Percentiles rank a stretch among this genome's conserved stretches.
Evolutionary conservation across 257 asterid species (phyloP).

Genomic region (Solanum corneliomulleri): DNA sequence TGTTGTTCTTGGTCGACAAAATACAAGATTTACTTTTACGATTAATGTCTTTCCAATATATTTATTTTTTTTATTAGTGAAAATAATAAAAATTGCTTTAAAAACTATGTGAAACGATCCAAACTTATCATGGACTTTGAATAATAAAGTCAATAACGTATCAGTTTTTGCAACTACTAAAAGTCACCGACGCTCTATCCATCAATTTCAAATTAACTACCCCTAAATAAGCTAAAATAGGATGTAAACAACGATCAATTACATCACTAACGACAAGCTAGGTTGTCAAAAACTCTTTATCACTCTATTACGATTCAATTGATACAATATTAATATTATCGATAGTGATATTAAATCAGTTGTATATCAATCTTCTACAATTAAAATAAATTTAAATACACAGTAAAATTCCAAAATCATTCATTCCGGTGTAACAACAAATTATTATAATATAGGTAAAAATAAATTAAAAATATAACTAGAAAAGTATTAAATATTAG

Average conservation of each 20-base stretch:
- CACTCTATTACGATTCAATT: too few relatives aligned
- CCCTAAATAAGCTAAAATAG: not conserved
- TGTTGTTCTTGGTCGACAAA: not conserved
- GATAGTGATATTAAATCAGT: too few relatives aligned
- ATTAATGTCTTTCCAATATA: not conserved
- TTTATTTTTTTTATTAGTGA: not conserved
- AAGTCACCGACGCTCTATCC: rapidly evolving
- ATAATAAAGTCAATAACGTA: not conserved
- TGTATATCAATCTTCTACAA: not conserved
- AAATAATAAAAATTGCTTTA: not conserved
- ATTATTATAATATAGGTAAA: too few relatives aligned
- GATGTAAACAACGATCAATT: not conserved
- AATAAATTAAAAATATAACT: too few relatives aligned
- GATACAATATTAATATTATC: too few relatives aligned
- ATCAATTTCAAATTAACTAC: not conserved
- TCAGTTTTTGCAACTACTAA: not conserved
- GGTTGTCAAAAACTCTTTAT: too few relatives aligned
- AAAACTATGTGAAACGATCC: not conserved
- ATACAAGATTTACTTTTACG: not conserved
- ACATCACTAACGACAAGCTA: not conserved
- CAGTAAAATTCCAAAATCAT: too few relatives aligned
- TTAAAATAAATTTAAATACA: not conserved
- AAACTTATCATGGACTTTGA: not conserved
- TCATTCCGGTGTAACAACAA: too few relatives aligned
- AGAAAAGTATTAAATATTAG: too few relatives aligned